Conservation (phyloP, 1,284 basidiomycete genomes). For the Bjerkandera adusta region DNA sequence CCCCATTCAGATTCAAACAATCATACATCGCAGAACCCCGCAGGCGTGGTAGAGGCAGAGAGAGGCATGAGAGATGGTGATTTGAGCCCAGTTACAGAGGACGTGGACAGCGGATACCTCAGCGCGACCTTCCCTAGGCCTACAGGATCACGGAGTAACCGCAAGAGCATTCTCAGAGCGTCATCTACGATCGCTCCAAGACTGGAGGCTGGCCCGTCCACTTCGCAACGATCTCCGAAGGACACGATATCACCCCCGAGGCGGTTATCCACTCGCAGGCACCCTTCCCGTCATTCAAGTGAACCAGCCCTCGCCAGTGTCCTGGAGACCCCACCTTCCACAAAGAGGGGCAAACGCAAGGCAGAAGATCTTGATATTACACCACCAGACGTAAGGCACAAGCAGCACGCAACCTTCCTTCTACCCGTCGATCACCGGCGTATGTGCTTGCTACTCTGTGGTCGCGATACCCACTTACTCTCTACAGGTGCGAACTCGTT, state of each 20-base stretch:
- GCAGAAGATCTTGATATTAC: constrained; percentile 48
- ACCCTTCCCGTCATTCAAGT: constrained; percentile 25
- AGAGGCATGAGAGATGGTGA: constrained; percentile 24
- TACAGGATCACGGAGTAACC: constrained; percentile 16
- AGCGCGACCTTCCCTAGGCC: constrained; percentile 16
- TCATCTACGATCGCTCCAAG: constrained; percentile 22
- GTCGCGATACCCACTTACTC: not conserved
- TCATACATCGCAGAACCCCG: constrained; percentile 9
- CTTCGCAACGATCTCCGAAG: constrained; percentile 17
- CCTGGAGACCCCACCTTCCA: constrained; percentile 27
- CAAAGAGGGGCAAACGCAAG: constrained; percentile 46
- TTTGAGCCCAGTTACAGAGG: constrained; percentile 22
- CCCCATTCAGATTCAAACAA: constrained; percentile 7
- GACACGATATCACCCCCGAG: constrained; percentile 15
- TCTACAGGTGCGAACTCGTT: constrained; percentile 23
- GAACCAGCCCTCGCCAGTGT: constrained; percentile 26
- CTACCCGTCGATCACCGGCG: constrained; percentile 51
- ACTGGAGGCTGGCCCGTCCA: constrained; percentile 26
- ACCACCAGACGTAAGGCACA: constrained; percentile 42
- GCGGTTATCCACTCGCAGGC: constrained; percentile 14
- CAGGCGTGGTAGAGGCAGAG: constrained; percentile 21
- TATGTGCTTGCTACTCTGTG: constrained; percentile 21
- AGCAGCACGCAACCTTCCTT: constrained; percentile 33
- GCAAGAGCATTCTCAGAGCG: constrained; percentile 19
- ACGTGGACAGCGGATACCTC: constrained; percentile 20